Percentiles rank a stretch among this genome's conserved stretches.
Evolutionary conservation across 495 filamentous ascomycete species (phyloP).

Genomic region (Geopyxis carbonaria): DNA sequence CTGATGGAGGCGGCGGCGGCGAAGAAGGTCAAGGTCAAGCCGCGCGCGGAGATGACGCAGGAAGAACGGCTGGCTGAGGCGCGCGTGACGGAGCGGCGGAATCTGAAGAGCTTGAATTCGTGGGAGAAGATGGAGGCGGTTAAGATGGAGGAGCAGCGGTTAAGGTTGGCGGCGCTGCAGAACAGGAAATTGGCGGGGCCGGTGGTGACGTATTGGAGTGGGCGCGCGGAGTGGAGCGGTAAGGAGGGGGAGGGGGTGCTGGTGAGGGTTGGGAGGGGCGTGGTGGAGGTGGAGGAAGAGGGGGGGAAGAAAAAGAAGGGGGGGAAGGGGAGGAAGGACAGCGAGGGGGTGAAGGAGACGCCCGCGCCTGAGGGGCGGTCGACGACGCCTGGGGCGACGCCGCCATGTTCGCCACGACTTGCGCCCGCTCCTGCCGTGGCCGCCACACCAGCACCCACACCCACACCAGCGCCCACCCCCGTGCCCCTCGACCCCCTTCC

Average conservation of each 20-base stretch:
- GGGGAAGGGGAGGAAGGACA: slow-evolving; percentile 2
- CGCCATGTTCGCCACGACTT: too few species aligned
- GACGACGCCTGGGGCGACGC: too few species aligned
- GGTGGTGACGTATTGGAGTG: slow-evolving; percentile 86
- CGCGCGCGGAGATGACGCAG: slow-evolving; percentile 55
- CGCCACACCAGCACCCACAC: neutral
- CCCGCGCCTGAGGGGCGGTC: too few species aligned
- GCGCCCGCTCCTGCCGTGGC: neutral
- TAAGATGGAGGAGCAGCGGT: slow-evolving; percentile 62
- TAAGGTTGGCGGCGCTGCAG: slow-evolving; percentile 66
- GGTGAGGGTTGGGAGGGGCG: slow-evolving; percentile 48
- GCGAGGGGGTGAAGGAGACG: slow-evolving; percentile 7
- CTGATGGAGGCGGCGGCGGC: slow-evolving; percentile 79
- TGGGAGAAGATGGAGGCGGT: slow-evolving; percentile 88
- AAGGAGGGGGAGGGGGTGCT: slow-evolving; percentile 43
- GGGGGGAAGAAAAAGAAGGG: slow-evolving; percentile 14
- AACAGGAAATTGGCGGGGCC: slow-evolving; percentile 75
- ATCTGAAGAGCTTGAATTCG: slow-evolving; percentile 75
- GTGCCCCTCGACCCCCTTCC: neutral
- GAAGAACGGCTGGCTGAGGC: slow-evolving; percentile 74
- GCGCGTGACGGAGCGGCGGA: slow-evolving; percentile 61
- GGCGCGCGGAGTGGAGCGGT: slow-evolving; percentile 52
- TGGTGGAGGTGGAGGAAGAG: slow-evolving; percentile 20
- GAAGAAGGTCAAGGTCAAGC: slow-evolving; percentile 53
- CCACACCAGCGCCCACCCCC: neutral